Evolutionary conservation across 768 basidiomycete genomes (phyloP).

Genomic region (Amanita exitialis): DNA sequence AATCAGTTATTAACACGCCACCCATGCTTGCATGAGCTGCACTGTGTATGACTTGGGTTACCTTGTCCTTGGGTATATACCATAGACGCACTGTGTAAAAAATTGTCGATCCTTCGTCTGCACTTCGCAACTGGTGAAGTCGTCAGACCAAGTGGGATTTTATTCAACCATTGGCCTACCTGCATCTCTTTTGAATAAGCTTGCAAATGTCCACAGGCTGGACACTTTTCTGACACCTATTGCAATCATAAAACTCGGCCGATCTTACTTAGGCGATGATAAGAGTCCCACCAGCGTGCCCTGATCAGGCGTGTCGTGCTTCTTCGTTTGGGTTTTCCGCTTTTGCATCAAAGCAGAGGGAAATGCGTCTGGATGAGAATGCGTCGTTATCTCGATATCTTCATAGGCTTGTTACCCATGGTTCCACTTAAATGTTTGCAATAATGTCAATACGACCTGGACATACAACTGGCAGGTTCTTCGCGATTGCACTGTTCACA

Average conservation of each 20-base stretch:
- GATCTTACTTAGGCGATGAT: not conserved
- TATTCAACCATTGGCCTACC: conserved; percentile 27
- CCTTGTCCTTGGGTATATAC: not conserved
- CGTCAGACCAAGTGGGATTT: not conserved
- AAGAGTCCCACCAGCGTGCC: conserved; percentile 34
- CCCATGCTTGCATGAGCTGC: conserved; percentile 64
- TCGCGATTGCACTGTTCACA: conserved; percentile 87
- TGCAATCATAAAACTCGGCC: not conserved
- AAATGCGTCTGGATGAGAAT: conserved; percentile 90
- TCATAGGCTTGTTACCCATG: conserved; percentile 62
- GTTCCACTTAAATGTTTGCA: not conserved
- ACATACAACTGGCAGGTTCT: conserved; percentile 86
- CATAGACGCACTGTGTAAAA: conserved; percentile 73
- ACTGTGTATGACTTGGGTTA: conserved; percentile 33
- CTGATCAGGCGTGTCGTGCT: conserved; percentile 61
- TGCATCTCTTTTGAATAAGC: conserved; percentile 88
- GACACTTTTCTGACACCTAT: conserved; percentile 86
- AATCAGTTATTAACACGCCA: conserved; percentile 73
- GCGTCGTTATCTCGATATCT: conserved; percentile 80
- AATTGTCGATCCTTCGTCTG: conserved; percentile 91
- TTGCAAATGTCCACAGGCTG: conserved; percentile 74
- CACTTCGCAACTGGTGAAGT: conserved; percentile 59
- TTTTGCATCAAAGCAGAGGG: conserved; percentile 83
- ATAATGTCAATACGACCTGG: not conserved
- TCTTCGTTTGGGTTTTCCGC: conserved; percentile 81